Evolutionary conservation across 1,284 basidiomycete species (phyloP).

Genomic region (Leccinum huronense): DNA sequence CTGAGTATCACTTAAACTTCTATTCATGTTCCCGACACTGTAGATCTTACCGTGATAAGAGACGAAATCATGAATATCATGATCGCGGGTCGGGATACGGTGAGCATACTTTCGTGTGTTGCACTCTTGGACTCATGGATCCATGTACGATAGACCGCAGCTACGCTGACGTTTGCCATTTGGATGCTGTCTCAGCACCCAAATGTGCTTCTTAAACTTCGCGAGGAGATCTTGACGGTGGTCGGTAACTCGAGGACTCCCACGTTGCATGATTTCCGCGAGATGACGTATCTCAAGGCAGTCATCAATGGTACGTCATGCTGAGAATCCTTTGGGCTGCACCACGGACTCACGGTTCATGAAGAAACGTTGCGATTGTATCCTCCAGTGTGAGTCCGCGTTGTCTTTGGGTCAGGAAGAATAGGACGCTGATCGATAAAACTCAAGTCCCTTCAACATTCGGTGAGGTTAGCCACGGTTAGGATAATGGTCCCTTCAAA

Average conservation of each 20-base stretch:
- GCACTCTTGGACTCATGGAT: not conserved
- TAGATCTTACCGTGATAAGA: slow-evolving; percentile 38
- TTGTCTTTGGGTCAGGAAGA: not conserved
- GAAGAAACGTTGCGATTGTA: slow-evolving; percentile 61
- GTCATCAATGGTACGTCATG: slow-evolving; percentile 53
- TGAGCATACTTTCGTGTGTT: slow-evolving; percentile 21
- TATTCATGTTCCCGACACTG: not conserved
- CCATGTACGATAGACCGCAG: slow-evolving; percentile 43
- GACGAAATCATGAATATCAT: slow-evolving; percentile 54
- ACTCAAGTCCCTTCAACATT: slow-evolving; percentile 36
- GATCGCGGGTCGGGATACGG: slow-evolving; percentile 53
- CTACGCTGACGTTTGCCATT: slow-evolving; percentile 50
- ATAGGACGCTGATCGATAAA: slow-evolving; percentile 8
- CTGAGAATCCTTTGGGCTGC: not conserved
- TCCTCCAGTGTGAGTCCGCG: slow-evolving; percentile 52
- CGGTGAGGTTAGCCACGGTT: slow-evolving; percentile 21
- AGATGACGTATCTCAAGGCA: slow-evolving; percentile 58
- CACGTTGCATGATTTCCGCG: slow-evolving; percentile 51
- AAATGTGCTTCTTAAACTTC: slow-evolving; percentile 45
- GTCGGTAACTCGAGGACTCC: slow-evolving; percentile 47
- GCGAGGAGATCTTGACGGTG: slow-evolving; percentile 50
- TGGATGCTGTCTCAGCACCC: slow-evolving; percentile 59
- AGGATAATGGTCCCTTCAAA: not conserved
- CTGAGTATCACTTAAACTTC: not conserved
- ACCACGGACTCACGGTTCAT: not conserved